Percentiles rank a stretch among this genome's conserved stretches.
These are phyloP conservation scores for Ustulina deusta DNA, from an alignment of 2,329 filamentous ascomycete genomes.

Conservation along the genomic window DNA sequence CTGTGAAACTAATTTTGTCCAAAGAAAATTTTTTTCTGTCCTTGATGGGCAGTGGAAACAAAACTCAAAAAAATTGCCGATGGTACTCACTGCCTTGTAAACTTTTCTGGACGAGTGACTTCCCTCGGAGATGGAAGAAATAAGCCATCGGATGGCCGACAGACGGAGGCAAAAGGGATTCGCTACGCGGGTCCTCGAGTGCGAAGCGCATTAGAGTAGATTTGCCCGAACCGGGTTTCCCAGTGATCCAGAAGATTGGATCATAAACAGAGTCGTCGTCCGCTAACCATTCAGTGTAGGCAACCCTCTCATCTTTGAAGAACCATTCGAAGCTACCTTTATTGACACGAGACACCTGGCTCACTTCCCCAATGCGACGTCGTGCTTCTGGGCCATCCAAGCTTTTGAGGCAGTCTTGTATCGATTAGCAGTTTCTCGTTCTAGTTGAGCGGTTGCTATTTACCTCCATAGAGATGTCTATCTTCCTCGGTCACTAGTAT, in stretches of 20 bases:
- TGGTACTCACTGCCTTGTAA: conserved; percentile 3
- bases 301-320: not conserved
- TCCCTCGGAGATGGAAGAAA: conserved; percentile 7
- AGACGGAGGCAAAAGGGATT: conserved; percentile 1
- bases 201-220: conserved; percentile 8
- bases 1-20: not conserved
- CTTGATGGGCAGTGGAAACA: not conserved
- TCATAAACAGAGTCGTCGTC: conserved; percentile 3
- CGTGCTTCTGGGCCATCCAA: not conserved
- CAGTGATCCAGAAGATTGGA: conserved; percentile 3
- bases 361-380: not conserved
- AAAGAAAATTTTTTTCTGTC: not conserved
- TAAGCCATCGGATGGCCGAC: not conserved
- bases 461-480: not conserved
- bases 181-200: conserved; percentile 1
- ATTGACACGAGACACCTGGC: not conserved
- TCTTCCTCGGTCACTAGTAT: not conserved
- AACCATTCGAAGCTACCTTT: conserved; percentile 3
- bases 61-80: not conserved
- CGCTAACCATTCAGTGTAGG: not conserved
- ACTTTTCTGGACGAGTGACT: not conserved
- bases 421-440: not conserved
- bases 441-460: not conserved
- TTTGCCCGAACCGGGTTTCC: conserved; percentile 9
- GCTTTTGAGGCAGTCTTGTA: not conserved